Evolutionary conservation across 371 early-diverging fungal species (phyloP).

Genomic region (Zancudomyces culisetae): DNA sequence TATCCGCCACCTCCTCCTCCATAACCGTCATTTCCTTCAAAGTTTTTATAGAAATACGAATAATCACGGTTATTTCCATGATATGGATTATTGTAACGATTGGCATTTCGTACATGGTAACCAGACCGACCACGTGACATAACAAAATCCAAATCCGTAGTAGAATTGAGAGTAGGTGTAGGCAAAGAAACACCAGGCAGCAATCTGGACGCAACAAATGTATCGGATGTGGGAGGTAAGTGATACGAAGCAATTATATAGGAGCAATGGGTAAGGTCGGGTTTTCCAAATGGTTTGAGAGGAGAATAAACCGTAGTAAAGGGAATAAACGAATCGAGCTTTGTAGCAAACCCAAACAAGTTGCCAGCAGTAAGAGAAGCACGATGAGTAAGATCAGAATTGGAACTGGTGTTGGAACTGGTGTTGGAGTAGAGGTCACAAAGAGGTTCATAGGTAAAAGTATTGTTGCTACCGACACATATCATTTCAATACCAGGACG

Average conservation of each 20-base stretch:
- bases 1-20: slow-evolving; percentile 2
- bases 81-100: neutral
- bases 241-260: slow-evolving; percentile 13
- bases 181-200: slow-evolving; percentile 17
- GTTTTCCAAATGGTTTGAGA: slow-evolving; percentile 4
- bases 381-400: slow-evolving; percentile 4
- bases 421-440: slow-evolving; percentile 13
- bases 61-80: slow-evolving; percentile 21
- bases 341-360: slow-evolving; percentile 9
- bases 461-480: slow-evolving; percentile 23
- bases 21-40: slow-evolving; percentile 23
- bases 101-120: slow-evolving; percentile 8
- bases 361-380: slow-evolving; percentile 9
- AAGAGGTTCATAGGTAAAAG: slow-evolving; percentile 16
- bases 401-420: slow-evolving; percentile 1
- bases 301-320: slow-evolving; percentile 17
- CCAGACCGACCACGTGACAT: slow-evolving; percentile 17
- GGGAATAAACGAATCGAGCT: slow-evolving; percentile 14
- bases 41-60: slow-evolving; percentile 20
- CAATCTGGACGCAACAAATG: slow-evolving; percentile 2
- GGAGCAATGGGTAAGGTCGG: slow-evolving; percentile 14
- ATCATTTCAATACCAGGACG: slow-evolving; percentile 46
- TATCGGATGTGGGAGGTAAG: slow-evolving; percentile 2
- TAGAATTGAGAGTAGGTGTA: slow-evolving; percentile 6
- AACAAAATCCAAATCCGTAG: slow-evolving; percentile 18